phyloP scores from a whole-genome alignment of 169 alveolate species.

The Babesia divergens region DNA sequence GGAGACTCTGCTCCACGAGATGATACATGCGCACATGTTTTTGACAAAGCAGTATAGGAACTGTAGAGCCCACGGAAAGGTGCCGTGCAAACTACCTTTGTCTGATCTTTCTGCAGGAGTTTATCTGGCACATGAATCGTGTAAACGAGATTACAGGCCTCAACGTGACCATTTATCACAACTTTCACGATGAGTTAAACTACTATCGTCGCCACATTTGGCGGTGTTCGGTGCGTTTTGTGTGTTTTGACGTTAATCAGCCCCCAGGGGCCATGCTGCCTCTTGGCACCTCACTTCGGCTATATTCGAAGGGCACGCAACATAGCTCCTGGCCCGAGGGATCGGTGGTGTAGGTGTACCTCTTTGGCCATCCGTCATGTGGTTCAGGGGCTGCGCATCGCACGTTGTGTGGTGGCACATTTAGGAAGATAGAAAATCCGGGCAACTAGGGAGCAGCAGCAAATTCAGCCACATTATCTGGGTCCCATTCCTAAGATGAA shows the following conservation, averaged over 20 bases:
- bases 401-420: constrained; percentile 36
- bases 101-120: constrained; percentile 69
- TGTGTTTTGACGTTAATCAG: neutral
- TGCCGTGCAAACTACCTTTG: neutral
- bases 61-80: constrained; percentile 88
- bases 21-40: constrained; percentile 93
- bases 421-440: constrained; percentile 18
- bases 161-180: constrained; percentile 86
- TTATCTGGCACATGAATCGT: constrained; percentile 82
- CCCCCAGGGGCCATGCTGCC: constrained; percentile 86
- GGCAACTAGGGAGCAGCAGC: too few relatives aligned
- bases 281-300: constrained; percentile 90
- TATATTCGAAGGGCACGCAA: constrained; percentile 86
- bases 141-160: constrained; percentile 87
- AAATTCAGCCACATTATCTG: too few relatives aligned
- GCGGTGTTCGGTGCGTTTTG: constrained; percentile 85
- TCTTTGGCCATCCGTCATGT: neutral
- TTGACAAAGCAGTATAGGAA: constrained; percentile 72
- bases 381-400: constrained; percentile 36
- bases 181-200: constrained; percentile 89
- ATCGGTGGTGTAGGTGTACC: constrained; percentile 84
- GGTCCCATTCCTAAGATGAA: too few relatives aligned
- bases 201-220: constrained; percentile 87
- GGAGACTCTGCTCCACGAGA: constrained; percentile 94
- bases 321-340: constrained; percentile 87